phyloP scores from a whole-genome alignment of 1,284 basidiomycete species.

The Heterobasidion occidentale region DNA sequence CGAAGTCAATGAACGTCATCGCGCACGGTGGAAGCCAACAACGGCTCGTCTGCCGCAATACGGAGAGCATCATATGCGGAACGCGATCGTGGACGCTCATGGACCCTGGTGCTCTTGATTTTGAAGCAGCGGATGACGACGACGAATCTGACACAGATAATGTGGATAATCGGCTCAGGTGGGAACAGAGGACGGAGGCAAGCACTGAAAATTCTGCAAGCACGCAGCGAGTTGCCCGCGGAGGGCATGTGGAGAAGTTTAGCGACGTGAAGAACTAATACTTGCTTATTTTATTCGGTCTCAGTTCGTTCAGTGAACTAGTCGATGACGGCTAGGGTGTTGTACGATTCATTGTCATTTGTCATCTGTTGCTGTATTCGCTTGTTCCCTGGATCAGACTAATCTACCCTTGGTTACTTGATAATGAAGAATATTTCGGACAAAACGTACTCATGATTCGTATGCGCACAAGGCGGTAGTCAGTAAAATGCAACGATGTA shows the following conservation, averaged over 20 bases:
- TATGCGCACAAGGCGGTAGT: no score
- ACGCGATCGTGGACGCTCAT: constrained; percentile 52
- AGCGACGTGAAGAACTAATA: constrained; percentile 23
- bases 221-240: constrained; percentile 49
- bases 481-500: no score
- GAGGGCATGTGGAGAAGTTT: constrained; percentile 76
- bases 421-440: no score
- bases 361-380: not conserved
- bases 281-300: not conserved
- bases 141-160: constrained; percentile 11
- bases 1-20: not conserved
- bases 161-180: not conserved
- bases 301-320: not conserved
- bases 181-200: constrained; percentile 42
- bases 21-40: not conserved
- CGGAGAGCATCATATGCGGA: constrained; percentile 59
- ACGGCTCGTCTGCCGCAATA: constrained; percentile 35
- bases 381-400: not conserved
- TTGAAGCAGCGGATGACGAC: constrained; percentile 37
- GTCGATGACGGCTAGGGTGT: not conserved
- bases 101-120: constrained; percentile 65
- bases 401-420: not conserved
- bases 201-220: constrained; percentile 60
- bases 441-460: no score
- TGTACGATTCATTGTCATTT: not conserved